A percentile compares a stretch with the other conserved stretches of the same genome.
These are phyloP conservation scores for Ruellia speciosa DNA, from an alignment of 305 asterid genomes.

Conservation along the genomic window DNA sequence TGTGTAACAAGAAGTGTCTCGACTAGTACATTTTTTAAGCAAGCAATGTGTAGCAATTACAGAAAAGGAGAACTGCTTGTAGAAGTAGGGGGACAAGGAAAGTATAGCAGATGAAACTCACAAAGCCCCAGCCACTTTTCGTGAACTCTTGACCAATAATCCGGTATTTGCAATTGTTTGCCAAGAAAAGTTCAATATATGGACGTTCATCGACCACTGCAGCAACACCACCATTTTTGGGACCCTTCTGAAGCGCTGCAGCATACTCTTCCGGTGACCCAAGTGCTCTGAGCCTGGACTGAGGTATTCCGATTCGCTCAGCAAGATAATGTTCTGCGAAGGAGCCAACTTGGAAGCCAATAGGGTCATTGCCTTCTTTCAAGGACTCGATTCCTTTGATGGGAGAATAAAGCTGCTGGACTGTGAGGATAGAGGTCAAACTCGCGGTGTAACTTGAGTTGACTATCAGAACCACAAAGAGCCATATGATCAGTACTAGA, in stretches of 20 bases:
- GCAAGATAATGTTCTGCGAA: conserved; percentile 52
- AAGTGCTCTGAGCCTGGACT: conserved; percentile 50
- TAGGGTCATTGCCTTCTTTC: conserved; percentile 39
- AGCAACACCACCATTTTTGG: conserved; percentile 57
- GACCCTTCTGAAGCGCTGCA: conserved; percentile 45
- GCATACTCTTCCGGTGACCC: conserved; percentile 68
- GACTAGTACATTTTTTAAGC: too few species aligned
- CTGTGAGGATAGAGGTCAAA: conserved; percentile 77
- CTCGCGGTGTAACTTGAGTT: conserved; percentile 84
- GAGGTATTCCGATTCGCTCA: conserved; percentile 42
- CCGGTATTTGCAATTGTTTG: conserved; percentile 55
- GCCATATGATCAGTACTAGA: conserved; percentile 69
- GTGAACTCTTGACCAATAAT: conserved; percentile 60
- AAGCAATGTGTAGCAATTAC: neutral
- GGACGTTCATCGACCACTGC: conserved; percentile 85
- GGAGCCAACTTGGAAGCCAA: conserved; percentile 79
- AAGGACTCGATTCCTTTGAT: conserved; percentile 71
- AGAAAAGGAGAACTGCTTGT: neutral
- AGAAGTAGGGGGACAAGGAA: neutral
- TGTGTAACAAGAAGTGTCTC: neutral
- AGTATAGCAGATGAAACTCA: conserved; percentile 31
- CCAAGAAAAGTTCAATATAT: conserved; percentile 59
- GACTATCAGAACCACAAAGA: conserved; percentile 68
- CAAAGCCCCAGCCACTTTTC: conserved; percentile 84
- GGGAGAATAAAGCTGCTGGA: conserved; percentile 70